Conservation (phyloP, 2,329 filamentous ascomycete species). For the Alternaria novae-zelandiae region DNA sequence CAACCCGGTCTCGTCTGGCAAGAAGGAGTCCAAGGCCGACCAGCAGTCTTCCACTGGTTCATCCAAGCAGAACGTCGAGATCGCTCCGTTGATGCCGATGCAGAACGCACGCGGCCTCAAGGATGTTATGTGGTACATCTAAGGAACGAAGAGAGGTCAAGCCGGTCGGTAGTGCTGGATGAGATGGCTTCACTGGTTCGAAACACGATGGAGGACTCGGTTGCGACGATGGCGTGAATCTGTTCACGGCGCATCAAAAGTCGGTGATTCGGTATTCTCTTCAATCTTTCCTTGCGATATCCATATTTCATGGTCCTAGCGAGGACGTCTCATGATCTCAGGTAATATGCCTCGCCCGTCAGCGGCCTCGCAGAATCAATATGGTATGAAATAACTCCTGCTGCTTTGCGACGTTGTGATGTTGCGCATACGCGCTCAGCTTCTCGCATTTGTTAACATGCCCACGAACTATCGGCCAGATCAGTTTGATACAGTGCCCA, state of each 20-base stretch:
- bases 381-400: neutral
- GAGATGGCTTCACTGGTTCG: neutral
- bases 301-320: neutral
- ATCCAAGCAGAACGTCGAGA: conserved; percentile 40
- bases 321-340: neutral
- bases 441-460: neutral
- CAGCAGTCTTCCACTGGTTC: conserved; percentile 37
- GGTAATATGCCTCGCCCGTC: neutral
- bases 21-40: conserved; percentile 45
- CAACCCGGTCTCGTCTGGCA: conserved; percentile 45
- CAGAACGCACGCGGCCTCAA: conserved; percentile 48
- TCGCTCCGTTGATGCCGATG: conserved; percentile 51
- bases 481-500: neutral
- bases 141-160: conserved; percentile 10
- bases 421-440: neutral
- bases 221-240: conserved; percentile 2
- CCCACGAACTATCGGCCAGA: neutral
- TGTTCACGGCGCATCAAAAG: conserved; percentile 6
- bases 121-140: conserved; percentile 60
- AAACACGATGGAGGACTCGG: neutral
- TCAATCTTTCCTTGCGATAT: neutral
- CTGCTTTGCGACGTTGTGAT: neutral
- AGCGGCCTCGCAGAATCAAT: neutral
- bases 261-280: neutral
- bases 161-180: neutral